Evolutionary conservation across 164 flowering plant species (phyloP).

Genomic region (Santalum album): DNA sequence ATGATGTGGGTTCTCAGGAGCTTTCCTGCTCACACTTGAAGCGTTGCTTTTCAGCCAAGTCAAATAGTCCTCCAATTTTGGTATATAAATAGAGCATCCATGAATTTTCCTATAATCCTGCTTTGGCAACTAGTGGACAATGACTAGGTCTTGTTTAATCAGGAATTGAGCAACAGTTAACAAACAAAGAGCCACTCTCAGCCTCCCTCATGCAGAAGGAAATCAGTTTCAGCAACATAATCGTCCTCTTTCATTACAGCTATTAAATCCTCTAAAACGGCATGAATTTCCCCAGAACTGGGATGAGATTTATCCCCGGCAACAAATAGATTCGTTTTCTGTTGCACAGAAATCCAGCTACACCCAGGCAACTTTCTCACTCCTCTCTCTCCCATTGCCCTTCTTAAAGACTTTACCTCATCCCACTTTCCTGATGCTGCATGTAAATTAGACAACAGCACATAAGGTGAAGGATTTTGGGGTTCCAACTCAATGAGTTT

Average conservation of each 20-base stretch:
- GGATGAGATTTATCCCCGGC: constrained; percentile 69
- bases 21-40: too few relatives aligned
- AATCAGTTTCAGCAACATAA: constrained; percentile 18
- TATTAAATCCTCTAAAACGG: constrained; percentile 34
- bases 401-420: constrained; percentile 52
- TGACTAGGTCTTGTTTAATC: neutral
- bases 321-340: constrained; percentile 47
- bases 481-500: constrained; percentile 72
- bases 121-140: neutral
- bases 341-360: constrained; percentile 66
- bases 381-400: constrained; percentile 57
- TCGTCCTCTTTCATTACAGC: constrained; percentile 36
- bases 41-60: too few relatives aligned
- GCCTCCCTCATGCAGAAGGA: constrained; percentile 7
- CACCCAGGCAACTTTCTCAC: constrained; percentile 68
- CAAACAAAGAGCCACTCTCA: neutral
- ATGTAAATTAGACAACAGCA: constrained; percentile 65
- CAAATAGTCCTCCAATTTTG: too few relatives aligned
- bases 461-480: constrained; percentile 64
- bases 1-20: too few relatives aligned
- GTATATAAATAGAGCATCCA: too few relatives aligned
- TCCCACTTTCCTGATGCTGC: constrained; percentile 75
- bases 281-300: constrained; percentile 32
- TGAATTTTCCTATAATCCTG: neutral
- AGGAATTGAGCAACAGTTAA: neutral